Base-by-base conservation (phyloP, 202 grass and related monocot species). In the Saccharum hybrid region DNA sequence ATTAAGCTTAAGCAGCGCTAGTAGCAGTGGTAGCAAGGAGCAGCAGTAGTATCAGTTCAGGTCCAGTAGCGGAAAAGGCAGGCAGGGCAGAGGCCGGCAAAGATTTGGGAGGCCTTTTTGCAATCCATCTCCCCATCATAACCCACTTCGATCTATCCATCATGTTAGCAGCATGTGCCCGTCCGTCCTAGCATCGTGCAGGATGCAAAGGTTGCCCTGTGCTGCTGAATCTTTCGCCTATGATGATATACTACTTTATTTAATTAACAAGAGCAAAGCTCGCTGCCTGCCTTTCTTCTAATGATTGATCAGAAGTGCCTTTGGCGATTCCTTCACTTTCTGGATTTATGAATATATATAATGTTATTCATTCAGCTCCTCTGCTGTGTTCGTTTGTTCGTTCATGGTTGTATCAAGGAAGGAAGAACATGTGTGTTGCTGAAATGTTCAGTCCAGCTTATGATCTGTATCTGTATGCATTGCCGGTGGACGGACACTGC, bases 71-170 rank as follows among this genome's bases (percentile, higher is more conserved):
- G 8, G 33, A 57, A 75, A 60, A 57, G 63, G 2, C 6, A 18
- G 62, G 71, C 77, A 76, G n/a, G n/a, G n/a, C n/a, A n/a, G n/a
- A n/a, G n/a, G 2, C 6, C 23, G 62, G 71, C 77, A 76, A 21
- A 56, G 82, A 88, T 88, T 85, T 78, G 89, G 78, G 46, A 36
- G 16, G 59, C 80, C 66, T 84, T 86, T 74, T 75, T 66, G 75
- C 76, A 9, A 16, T 78, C 88, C 36, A 76, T 77, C 66, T 78
- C 33, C 33, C 77, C 38, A 43, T 78, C 31, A 63, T 66, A 51
- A 74, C 63, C 48, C 39, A 54, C 43, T 23, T 60, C 21, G 8
- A 60, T 60, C 19, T 22, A 60, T 60, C 48, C 79, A 63, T 74
- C 26, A 26, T 26, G 79, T 79, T 71, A 41, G 56, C 56, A 60